Conservation (phyloP, 1,284 basidiomycete species). For the Cutaneotrichosporon sp. region DNA sequence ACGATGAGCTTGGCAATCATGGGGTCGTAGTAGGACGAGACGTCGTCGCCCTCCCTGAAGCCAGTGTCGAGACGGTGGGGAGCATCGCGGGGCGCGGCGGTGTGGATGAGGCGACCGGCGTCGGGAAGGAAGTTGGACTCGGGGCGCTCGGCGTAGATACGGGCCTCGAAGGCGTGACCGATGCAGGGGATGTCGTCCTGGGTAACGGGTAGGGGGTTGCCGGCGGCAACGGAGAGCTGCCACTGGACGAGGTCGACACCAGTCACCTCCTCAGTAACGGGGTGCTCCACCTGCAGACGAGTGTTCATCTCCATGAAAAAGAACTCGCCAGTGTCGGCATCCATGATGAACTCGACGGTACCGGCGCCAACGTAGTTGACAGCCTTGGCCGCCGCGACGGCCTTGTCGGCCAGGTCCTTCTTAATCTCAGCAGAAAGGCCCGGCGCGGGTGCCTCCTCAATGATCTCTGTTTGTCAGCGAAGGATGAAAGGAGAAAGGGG, state of each 20-base stretch:
- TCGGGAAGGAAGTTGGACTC: conserved; percentile 86
- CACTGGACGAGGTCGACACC: conserved; percentile 89
- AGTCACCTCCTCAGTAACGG: conserved; percentile 92
- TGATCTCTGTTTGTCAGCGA: conserved; percentile 35
- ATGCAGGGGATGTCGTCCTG: conserved; percentile 75
- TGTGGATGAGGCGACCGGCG: conserved; percentile 73
- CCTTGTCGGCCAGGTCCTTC: conserved; percentile 75
- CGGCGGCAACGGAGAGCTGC: conserved; percentile 87
- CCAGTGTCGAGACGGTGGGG: conserved; percentile 87
- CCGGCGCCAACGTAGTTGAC: conserved; percentile 87
- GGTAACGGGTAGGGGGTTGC: conserved; percentile 71
- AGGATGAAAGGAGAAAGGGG: too few relatives aligned
- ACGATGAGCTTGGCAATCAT: conserved; percentile 73
- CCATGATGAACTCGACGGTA: conserved; percentile 90
- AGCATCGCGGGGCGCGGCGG: conserved; percentile 54
- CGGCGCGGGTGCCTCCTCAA: conserved; percentile 76
- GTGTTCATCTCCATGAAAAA: conserved; percentile 98
- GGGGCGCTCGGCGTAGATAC: conserved; percentile 96
- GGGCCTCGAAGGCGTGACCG: conserved; percentile 89
- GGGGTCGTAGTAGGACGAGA: conserved; percentile 89
- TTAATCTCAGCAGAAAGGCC: conserved; percentile 70
- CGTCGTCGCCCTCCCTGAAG: conserved; percentile 76
- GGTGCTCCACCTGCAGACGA: conserved; percentile 88
- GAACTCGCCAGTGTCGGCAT: conserved; percentile 75
- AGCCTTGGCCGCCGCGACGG: conserved; percentile 82